Conservation (phyloP, 129 eudicot species). For the Tagetes erecta region DNA sequence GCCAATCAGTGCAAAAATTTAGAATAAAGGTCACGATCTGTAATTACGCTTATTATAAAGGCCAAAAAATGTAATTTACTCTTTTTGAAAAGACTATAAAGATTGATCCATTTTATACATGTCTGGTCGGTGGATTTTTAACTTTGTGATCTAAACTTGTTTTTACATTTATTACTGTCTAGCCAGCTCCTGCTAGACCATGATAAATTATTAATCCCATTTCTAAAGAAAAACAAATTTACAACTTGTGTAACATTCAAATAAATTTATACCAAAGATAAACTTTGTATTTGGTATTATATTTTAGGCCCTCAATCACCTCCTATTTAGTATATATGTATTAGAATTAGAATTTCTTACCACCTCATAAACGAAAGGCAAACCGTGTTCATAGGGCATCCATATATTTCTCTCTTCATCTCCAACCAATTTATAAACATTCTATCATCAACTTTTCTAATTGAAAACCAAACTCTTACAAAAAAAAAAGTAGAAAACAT, state of each 20-base stretch:
- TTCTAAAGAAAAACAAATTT: background rate
- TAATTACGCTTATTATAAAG: no score
- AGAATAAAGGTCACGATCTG: no score
- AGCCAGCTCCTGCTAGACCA: no score
- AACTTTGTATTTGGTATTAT: background rate
- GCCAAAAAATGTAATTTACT: no score
- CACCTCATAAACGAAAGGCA: constrained; percentile 27
- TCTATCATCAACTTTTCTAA: background rate
- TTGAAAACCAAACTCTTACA: background rate
- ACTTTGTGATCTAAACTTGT: no score
- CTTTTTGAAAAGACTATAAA: no score
- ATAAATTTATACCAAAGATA: background rate
- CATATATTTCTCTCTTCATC: constrained; percentile 13
- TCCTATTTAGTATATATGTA: background rate
- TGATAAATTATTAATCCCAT: no score
- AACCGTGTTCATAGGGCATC: constrained; percentile 19
- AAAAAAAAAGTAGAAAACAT: background rate
- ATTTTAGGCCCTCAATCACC: background rate
- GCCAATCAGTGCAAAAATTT: no score
- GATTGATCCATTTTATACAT: no score
- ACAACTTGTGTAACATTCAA: background rate
- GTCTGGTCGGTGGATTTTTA: no score
- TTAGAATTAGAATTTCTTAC: background rate
- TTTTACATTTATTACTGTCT: no score
- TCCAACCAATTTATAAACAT: constrained; percentile 13